Evolutionary conservation across 805 yeast species (phyloP).

Genomic region (Cyberlindnera bimundalis): DNA sequence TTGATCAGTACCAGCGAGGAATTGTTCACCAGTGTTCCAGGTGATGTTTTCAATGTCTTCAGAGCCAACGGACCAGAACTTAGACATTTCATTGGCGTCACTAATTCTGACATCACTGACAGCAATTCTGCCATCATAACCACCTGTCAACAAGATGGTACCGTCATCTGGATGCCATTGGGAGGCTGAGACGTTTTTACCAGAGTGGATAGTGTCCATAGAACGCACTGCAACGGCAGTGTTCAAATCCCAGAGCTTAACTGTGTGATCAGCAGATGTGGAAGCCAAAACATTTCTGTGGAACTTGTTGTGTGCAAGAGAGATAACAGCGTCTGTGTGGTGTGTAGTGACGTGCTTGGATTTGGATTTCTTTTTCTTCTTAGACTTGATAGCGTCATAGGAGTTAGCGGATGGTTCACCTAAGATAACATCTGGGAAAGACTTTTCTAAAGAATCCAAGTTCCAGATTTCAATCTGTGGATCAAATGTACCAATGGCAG

Average conservation of each 20-base stretch:
- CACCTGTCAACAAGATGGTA: slow-evolving; percentile 79
- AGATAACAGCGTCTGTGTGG: slow-evolving; percentile 92
- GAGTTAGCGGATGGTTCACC: slow-evolving; percentile 60
- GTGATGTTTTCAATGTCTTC: slow-evolving; percentile 83
- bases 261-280: slow-evolving; percentile 92
- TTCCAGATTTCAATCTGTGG: slow-evolving; percentile 98
- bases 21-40: slow-evolving; percentile 60
- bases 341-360: slow-evolving; percentile 60
- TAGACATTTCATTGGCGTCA: slow-evolving; percentile 55
- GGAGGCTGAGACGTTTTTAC: slow-evolving; percentile 77
- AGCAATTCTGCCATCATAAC: slow-evolving; percentile 83
- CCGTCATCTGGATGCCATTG: slow-evolving; percentile 79
- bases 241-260: slow-evolving; percentile 91
- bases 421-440: slow-evolving; percentile 89
- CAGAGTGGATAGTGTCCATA: slow-evolving; percentile 63
- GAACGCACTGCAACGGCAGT: slow-evolving; percentile 76
- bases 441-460: slow-evolving; percentile 85
- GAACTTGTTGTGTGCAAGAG: slow-evolving; percentile 74
- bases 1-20: slow-evolving; percentile 86
- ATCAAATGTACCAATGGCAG: slow-evolving; percentile 95
- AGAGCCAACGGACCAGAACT: slow-evolving; percentile 60
- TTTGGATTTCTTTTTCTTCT: slow-evolving; percentile 46
- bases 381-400: slow-evolving; percentile 21
- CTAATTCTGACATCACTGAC: slow-evolving; percentile 82
- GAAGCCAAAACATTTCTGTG: slow-evolving; percentile 88